A percentile compares a stretch with the other conserved stretches of the same genome.
phyloP scores from a whole-genome alignment of 1,284 basidiomycete species.

The Stereum hirsutum region DNA sequence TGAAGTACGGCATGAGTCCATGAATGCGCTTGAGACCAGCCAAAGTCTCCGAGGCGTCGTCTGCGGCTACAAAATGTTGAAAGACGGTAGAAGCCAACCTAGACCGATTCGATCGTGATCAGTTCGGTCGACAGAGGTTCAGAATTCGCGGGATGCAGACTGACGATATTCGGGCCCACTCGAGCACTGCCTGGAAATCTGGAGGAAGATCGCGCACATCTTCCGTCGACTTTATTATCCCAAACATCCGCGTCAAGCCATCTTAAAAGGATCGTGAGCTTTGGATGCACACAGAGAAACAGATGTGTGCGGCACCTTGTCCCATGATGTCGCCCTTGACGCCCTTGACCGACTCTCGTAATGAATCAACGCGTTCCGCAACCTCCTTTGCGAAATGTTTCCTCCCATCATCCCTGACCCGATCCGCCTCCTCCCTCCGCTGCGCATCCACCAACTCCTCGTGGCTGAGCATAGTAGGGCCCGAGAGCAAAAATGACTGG shows the following conservation, averaged over 20 bases:
- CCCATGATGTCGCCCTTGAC: conserved; percentile 91
- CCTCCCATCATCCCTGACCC: conserved; percentile 81
- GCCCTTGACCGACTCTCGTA: conserved; percentile 78
- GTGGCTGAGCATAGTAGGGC: conserved; percentile 61
- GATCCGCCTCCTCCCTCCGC: conserved; percentile 83
- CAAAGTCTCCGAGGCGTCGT: conserved; percentile 87
- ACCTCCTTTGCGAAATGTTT: conserved; percentile 86
- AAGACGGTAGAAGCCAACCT: conserved; percentile 94
- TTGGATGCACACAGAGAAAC: neutral
- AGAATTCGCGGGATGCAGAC: conserved; percentile 23
- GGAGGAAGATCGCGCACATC: conserved; percentile 73
- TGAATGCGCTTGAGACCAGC: conserved; percentile 88
- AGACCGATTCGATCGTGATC: conserved; percentile 13
- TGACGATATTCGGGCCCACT: conserved; percentile 96
- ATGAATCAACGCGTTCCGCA: conserved; percentile 74
- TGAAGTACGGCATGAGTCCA: conserved; percentile 96
- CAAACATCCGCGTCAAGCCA: conserved; percentile 83
- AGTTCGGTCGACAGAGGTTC: conserved; percentile 6
- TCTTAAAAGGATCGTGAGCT: conserved; percentile 33
- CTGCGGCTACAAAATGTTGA: conserved; percentile 88
- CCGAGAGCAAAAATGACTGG: conserved; percentile 77
- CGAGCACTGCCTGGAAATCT: conserved; percentile 84
- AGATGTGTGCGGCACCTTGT: conserved; percentile 39
- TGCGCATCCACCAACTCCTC: conserved; percentile 78
- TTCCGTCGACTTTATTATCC: conserved; percentile 78